Percentiles rank a stretch among this genome's conserved stretches.
These are phyloP conservation scores for Cystofilobasidium capitatum DNA, from an alignment of 768 basidiomycete species.

Conservation along the genomic window DNA sequence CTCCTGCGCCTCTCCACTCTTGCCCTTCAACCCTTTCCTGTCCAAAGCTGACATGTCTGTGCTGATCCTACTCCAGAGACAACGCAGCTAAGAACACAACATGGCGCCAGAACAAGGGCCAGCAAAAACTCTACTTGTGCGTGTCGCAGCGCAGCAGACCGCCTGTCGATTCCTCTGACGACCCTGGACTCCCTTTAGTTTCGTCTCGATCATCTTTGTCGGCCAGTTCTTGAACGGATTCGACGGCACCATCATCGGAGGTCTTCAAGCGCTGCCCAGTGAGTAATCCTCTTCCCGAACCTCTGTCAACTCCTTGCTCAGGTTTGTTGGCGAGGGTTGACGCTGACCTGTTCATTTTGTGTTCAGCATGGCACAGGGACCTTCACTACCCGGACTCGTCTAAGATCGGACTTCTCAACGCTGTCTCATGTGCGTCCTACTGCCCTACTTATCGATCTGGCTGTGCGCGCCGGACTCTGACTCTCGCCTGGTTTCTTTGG, in stretches of 20 bases:
- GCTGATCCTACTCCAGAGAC: too few relatives aligned
- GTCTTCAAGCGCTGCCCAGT: constrained; percentile 38
- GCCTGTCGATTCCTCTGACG: not conserved
- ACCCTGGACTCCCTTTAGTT: constrained; percentile 28
- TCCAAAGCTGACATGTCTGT: too few relatives aligned
- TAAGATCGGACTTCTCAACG: constrained; percentile 38
- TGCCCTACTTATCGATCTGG: too few relatives aligned
- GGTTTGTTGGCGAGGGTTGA: too few relatives aligned
- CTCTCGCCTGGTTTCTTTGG: too few relatives aligned
- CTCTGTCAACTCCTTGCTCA: too few relatives aligned
- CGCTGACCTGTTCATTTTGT: too few relatives aligned
- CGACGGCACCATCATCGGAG: constrained; percentile 36
- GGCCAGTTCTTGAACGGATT: constrained; percentile 39
- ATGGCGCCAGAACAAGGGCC: constrained; percentile 38
- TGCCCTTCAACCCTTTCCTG: too few relatives aligned
- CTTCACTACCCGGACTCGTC: constrained; percentile 34
- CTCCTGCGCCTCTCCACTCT: too few relatives aligned
- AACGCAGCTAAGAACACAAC: too few relatives aligned
- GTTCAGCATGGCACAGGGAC: constrained; percentile 38
- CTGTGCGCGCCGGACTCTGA: too few relatives aligned
- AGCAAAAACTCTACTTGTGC: constrained; percentile 40
- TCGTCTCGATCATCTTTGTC: constrained; percentile 38
- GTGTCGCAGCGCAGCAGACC: constrained; percentile 7
- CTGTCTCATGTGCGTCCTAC: constrained; percentile 35
- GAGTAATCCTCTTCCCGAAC: too few relatives aligned